These are phyloP conservation scores for Amyloporia xantha DNA, from an alignment of 768 basidiomycete species.

Conservation along the genomic window DNA sequence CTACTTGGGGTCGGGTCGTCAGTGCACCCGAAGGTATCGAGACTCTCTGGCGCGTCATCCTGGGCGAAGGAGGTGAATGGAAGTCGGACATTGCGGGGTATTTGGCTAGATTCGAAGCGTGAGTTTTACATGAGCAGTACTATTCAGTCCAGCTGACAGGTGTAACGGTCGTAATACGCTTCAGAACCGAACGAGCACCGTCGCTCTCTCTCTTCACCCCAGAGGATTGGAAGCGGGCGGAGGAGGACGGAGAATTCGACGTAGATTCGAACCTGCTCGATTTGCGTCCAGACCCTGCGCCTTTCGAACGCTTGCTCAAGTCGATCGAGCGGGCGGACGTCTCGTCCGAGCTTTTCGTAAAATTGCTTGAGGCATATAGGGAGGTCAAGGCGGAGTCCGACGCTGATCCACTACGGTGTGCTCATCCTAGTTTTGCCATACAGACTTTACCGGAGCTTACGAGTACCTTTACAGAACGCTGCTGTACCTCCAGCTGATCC, in stretches of 20 bases:
- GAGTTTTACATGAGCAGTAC: conserved; percentile 24
- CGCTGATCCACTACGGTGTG: conserved; percentile 49
- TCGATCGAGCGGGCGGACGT: conserved; percentile 62
- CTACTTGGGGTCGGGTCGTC: conserved; percentile 72
- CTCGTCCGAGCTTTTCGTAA: conserved; percentile 66
- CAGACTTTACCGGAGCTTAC: too few relatives aligned
- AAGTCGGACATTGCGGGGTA: conserved; percentile 48
- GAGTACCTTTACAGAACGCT: conserved; percentile 55
- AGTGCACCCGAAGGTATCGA: conserved; percentile 43
- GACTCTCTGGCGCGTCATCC: conserved; percentile 55
- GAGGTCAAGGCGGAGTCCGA: conserved; percentile 30
- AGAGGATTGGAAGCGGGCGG: conserved; percentile 34
- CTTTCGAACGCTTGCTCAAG: conserved; percentile 62
- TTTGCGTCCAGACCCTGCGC: conserved; percentile 69
- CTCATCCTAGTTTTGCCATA: too few relatives aligned
- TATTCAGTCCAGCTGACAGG: not conserved
- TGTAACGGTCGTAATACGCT: not conserved
- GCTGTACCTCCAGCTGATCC: conserved; percentile 70
- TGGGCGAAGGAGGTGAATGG: conserved; percentile 47
- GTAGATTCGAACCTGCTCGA: conserved; percentile 53
- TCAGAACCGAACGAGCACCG: conserved; percentile 16
- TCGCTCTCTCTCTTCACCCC: conserved; percentile 45
- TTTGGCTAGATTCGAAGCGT: conserved; percentile 39
- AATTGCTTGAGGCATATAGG: conserved; percentile 63
- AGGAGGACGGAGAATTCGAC: conserved; percentile 37